Base-by-base conservation (phyloP, 306 rosid genomes). In the Mimosa bimucronata region DNA sequence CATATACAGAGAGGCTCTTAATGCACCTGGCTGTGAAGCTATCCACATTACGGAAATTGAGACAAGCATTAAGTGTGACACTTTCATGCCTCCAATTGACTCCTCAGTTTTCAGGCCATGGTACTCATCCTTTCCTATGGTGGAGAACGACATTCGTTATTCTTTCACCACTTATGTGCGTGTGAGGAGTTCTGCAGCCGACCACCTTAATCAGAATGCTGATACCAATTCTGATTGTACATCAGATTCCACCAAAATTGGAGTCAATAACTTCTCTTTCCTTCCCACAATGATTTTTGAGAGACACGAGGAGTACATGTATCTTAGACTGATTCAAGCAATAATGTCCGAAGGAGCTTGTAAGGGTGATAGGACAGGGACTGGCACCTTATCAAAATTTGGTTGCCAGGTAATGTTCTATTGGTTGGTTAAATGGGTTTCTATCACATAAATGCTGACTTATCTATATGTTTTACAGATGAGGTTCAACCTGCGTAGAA, bases 1-100 rank as follows among this genome's bases (percentile, higher is more conserved):
- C 29, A 7, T 55, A 7, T 55, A 25, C 86, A 90, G 94, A 87
- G 94, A 90, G 66, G 79, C 89, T 50, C 81, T 90, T 67, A 88
- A 88, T 41, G 88, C 88, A 13, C 65, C 92, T 66, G 70, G 81
- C 29, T 90, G 92, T 78, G 92, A 85, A 62, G 85, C 88, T 40
- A 77, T 90, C 84, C 94, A 90, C 89, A 34, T 88, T 79, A 90
- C 92, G 5, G 90, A 90, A 60, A 85, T 88, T 62, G 87, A 82
- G 87, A 66, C 90, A 41, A 37, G 57, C 70, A 61, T 90, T 37
- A 88, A 90, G 45, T 87, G 92, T 19, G 94, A 90, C 70, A 87
- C 91, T 48, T 88, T 88, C 60, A 87, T 83, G 60, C 92, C 92
- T 19, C 58, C 68, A 16, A 64, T 90, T 64, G 88, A 87, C 74